Conservation (phyloP, 805 yeast genomes). For the Pichia exigua region DNA sequence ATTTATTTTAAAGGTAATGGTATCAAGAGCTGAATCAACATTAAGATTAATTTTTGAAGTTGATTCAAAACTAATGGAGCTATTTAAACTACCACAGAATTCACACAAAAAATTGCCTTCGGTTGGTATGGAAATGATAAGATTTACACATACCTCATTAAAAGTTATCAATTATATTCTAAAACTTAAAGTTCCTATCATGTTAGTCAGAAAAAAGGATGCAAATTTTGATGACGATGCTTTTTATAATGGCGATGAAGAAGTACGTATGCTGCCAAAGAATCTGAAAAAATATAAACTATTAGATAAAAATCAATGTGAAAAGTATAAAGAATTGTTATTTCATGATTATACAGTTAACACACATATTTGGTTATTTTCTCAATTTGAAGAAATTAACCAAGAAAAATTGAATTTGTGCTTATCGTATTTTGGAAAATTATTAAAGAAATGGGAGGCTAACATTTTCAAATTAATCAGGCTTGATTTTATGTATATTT, state of each 20-base stretch:
- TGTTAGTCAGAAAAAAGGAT: slow-evolving; percentile 17
- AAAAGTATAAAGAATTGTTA: slow-evolving; percentile 34
- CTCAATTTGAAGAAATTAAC: slow-evolving; percentile 53
- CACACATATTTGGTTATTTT: slow-evolving; percentile 55
- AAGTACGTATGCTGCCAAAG: not conserved
- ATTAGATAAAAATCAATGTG: slow-evolving; percentile 10
- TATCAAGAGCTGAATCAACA: slow-evolving; percentile 30
- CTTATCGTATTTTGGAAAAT: slow-evolving; percentile 61
- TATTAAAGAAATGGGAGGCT: slow-evolving; percentile 56
- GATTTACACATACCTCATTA: slow-evolving; percentile 55
- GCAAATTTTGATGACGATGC: slow-evolving; percentile 23
- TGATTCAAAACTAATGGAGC: slow-evolving; percentile 45
- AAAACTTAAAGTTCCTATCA: slow-evolving; percentile 35
- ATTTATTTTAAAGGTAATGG: slow-evolving; percentile 32
- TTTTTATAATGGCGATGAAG: slow-evolving; percentile 20
- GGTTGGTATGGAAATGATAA: slow-evolving; percentile 52
- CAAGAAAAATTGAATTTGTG: slow-evolving; percentile 55
- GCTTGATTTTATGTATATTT: slow-evolving; percentile 60
- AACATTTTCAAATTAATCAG: slow-evolving; percentile 50
- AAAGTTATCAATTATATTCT: slow-evolving; percentile 63
- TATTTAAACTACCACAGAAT: slow-evolving; percentile 53
- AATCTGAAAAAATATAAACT: slow-evolving; percentile 10
- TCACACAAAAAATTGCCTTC: slow-evolving; percentile 58
- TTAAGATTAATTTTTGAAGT: slow-evolving; percentile 60
- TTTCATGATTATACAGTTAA: slow-evolving; percentile 54